A percentile compares a stretch with the other conserved stretches of the same genome.
Evolutionary conservation across 805 yeast species (phyloP).

Genomic region (Nakazawaea sp.): DNA sequence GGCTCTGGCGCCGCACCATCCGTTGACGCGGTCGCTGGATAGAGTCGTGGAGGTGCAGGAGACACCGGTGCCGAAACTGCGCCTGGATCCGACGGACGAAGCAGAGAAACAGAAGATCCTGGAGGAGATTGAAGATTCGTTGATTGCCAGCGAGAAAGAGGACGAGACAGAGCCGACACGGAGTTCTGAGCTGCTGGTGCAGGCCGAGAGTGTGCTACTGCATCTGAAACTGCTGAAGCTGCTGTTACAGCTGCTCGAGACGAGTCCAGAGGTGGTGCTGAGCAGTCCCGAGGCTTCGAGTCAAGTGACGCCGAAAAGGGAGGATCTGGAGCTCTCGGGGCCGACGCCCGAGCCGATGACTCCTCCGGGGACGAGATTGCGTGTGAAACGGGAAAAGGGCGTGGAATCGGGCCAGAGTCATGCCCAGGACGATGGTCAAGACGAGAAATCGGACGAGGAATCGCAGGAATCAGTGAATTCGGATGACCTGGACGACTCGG

Average conservation of each 20-base stretch:
- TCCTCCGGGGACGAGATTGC: slow-evolving; percentile 6
- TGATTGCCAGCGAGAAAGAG: slow-evolving; percentile 2
- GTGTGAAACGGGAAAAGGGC: slow-evolving; percentile 1
- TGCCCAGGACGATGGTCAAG: slow-evolving; percentile 5
- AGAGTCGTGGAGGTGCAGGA: slow-evolving; percentile 10
- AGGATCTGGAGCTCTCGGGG: background rate
- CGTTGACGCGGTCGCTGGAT: slow-evolving; percentile 8
- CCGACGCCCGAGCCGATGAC: too few relatives aligned
- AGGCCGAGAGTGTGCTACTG: too few relatives aligned
- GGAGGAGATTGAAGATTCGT: slow-evolving; percentile 10
- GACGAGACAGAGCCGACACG: slow-evolving; percentile 10
- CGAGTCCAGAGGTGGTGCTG: too few relatives aligned
- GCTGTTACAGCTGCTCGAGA: too few relatives aligned
- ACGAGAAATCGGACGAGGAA: slow-evolving; percentile 8
- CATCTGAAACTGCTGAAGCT: too few relatives aligned
- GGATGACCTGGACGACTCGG: slow-evolving; percentile 1
- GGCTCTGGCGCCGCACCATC: slow-evolving; percentile 8
- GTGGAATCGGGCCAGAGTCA: slow-evolving; percentile 8
- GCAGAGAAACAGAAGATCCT: slow-evolving; percentile 11
- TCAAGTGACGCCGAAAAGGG: too few relatives aligned
- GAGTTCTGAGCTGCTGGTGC: too few relatives aligned
- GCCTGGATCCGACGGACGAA: slow-evolving; percentile 10
- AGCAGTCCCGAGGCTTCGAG: too few relatives aligned
- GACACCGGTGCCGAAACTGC: slow-evolving; percentile 6
- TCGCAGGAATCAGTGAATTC: too few relatives aligned